phyloP scores from a whole-genome alignment of 805 yeast species.

The Candida parachauliodes region DNA sequence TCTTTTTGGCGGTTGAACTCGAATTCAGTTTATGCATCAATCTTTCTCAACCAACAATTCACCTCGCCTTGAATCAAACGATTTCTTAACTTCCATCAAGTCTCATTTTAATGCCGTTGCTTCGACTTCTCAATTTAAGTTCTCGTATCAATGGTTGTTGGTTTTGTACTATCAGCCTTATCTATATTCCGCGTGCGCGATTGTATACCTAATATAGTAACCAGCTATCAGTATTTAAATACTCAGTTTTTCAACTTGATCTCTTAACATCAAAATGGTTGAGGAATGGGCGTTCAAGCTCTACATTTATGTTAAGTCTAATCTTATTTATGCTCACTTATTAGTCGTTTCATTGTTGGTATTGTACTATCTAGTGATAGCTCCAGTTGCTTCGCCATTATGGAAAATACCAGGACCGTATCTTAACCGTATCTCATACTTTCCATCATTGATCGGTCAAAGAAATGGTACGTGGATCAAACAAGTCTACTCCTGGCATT shows the following conservation, averaged over 20 bases:
- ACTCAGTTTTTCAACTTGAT: too few relatives aligned
- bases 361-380: slow-evolving; percentile 39
- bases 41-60: too few relatives aligned
- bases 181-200: neutral
- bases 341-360: neutral
- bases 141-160: neutral
- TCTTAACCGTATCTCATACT: slow-evolving; percentile 42
- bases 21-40: too few relatives aligned
- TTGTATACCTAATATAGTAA: too few relatives aligned
- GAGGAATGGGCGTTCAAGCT: neutral
- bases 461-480: slow-evolving; percentile 43
- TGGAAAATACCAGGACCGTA: slow-evolving; percentile 57
- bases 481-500: slow-evolving; percentile 47
- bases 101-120: too few relatives aligned
- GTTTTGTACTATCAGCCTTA: neutral
- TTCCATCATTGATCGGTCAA: slow-evolving; percentile 33
- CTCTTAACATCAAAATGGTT: too few relatives aligned
- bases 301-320: neutral
- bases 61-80: too few relatives aligned
- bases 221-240: too few relatives aligned
- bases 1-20: too few relatives aligned
- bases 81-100: neutral
- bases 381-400: slow-evolving; percentile 48
- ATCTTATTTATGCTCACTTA: slow-evolving; percentile 1
- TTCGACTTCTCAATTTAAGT: too few relatives aligned